Evolutionary conservation across 164 flowering plant genomes (phyloP), one percentile per base, ranked within the genome.

Genomic region (Annona cherimola): DNA sequence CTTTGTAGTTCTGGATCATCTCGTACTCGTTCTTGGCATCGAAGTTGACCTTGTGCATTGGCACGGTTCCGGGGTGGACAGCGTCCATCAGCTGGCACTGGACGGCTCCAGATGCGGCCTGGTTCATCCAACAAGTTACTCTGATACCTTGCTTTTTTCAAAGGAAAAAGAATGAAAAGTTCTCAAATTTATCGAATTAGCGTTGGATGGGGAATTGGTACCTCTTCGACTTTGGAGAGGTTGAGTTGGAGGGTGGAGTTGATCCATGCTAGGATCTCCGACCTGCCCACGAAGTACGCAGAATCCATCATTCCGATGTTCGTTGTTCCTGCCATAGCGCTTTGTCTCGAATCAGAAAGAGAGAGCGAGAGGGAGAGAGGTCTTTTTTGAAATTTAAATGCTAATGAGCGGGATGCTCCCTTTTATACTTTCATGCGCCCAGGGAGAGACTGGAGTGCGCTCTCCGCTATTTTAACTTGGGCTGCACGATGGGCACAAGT

Each of bases 171-270:
- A 50, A 50, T 8, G 57, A 50, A 50, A 16, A 16, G 57, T 8
- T n/a, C 66, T 66, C 7, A 8, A 1, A 2, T 41, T 0, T 14
- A 41, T 26, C 26, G 35, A 44, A 18, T 0, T n/a, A 11, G n/a
- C 61, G 4, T 44, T 4, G 5, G 42, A 18, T 41, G 1, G 12
- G 60, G 16, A 57, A 39, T 42, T 19, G 7, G 19, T 43, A 93
- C 98, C 93, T 96, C 99, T 85, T 96, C 99, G 69, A 96, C 95
- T 87, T 96, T 96, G 75, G 97, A 87, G 71, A 96, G 87, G 77
- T 80, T 87, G 84, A 96, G 98, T 14, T 90, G 96, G 59, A 93
- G 99, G 45, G 97, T 89, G 44, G 95, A 85, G 81, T 96, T 96
- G 78, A 96, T 93, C 99, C 99, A 96, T 1, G 96, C 74, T 19